Evolutionary conservation across 768 basidiomycete genomes (phyloP).

Genomic region (Podaxis sp.): DNA sequence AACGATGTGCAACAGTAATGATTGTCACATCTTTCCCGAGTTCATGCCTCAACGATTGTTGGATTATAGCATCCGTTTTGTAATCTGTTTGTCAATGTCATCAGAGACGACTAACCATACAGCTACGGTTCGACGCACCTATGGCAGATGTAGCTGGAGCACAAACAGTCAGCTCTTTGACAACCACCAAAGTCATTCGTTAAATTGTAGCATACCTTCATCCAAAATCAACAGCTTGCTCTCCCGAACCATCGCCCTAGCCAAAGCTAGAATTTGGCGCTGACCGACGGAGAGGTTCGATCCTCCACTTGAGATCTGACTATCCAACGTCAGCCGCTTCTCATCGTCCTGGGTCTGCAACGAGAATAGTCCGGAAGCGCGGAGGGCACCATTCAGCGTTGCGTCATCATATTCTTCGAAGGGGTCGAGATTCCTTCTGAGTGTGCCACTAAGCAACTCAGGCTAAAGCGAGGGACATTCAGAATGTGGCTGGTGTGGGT

Average conservation of each 20-base stretch:
- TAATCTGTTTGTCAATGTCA: conserved; percentile 29
- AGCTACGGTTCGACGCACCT: conserved; percentile 22
- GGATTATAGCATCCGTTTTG: conserved; percentile 63
- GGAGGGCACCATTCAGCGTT: conserved; percentile 29
- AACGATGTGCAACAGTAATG: conserved; percentile 3
- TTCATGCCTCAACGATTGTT: conserved; percentile 58
- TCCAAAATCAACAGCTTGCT: conserved; percentile 56
- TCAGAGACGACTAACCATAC: not conserved
- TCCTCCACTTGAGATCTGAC: conserved; percentile 44
- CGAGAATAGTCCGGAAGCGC: conserved; percentile 30
- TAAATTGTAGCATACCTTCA: conserved; percentile 35
- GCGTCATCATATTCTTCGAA: conserved; percentile 51
- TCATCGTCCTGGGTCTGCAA: conserved; percentile 34
- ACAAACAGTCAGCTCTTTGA: not conserved
- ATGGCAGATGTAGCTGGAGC: conserved; percentile 36
- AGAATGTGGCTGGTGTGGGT: no score
- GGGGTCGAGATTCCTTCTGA: conserved; percentile 59
- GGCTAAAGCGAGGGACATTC: conserved; percentile 20
- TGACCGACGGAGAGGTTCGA: conserved; percentile 71
- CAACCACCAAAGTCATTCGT: not conserved
- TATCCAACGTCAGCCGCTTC: conserved; percentile 43
- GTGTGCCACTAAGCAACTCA: conserved; percentile 50
- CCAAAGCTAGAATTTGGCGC: conserved; percentile 59
- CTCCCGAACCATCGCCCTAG: conserved; percentile 52
- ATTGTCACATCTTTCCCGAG: conserved; percentile 11